Evolutionary conservation across 2,329 filamentous ascomycete genomes (phyloP), one percentile per base, ranked within the genome.

Genomic region (Dactylellina drechsleri): DNA sequence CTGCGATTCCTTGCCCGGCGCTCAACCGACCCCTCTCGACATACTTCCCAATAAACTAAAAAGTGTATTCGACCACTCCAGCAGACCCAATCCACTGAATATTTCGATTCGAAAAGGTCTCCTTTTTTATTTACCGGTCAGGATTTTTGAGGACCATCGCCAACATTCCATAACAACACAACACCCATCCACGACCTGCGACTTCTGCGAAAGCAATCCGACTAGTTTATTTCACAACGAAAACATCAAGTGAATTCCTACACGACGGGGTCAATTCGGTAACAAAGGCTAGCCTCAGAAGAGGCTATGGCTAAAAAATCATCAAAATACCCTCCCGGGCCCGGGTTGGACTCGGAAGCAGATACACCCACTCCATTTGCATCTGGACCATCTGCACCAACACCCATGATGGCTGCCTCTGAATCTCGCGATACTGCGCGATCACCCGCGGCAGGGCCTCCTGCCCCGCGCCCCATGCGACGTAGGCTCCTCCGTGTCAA

Each of bases 301-400:
- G 64, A 60, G 64, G 71, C 71, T 26, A 75, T 75, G 71, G 71
- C 71, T 53, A 68, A 60, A 53, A 75, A 75, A 59, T 20, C 57
- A 7, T 68, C 64, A 5, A 75, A 75, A 49, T 28, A 45, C 31
- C 64, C 71, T 31, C 40, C 64, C 23, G 57, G 59, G 43, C 62
- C 59, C 40, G 59, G 47, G 16, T 58, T 45, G 43, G 71, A 67
- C 40, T 65, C 71, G 8, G 71, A 75, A 26, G 28, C 64, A 13
- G 71, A 68, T 41, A 53, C 64, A 28, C 61, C 61, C 10, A 31
- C 41, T 7, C 43, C 66, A n/a, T 15, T 36, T n/a, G 43, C 54
- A 54, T 26, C 68, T 26, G 28, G 31, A 45, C 23, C 43, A 20
- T 12, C 49, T 16, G 66, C 66, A 10, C 58, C 71, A 54, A 68